Evolutionary conservation across 139 green algal genomes (phyloP), one percentile per base, ranked within the genome.

Genomic region (Coccomyxa sp.): DNA sequence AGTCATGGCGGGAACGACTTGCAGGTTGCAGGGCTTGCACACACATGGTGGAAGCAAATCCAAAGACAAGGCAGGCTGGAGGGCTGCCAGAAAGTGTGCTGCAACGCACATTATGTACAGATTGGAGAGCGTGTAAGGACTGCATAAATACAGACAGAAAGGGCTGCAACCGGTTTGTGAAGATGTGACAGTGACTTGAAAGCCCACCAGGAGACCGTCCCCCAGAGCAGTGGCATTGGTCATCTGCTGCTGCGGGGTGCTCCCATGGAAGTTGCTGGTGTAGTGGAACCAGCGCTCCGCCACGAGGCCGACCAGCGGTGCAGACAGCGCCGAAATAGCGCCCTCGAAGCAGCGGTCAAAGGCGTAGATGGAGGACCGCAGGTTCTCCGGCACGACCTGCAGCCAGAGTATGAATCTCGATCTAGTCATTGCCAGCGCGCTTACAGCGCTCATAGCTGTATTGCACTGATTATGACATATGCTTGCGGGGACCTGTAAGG

Each of bases 301-400:
- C 18, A 90, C 69, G 36, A 88, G 38, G 16, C 86, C 86, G 54
- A 91, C 88, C 27, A 91, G 68, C 9, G 88, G 88, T 0, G 86
- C 77, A 12, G 80, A 85, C 36, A 73, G 76, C 0, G 89, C 82
- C 0, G 84, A 82, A 55, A 88, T 14, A 29, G 70, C 81, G 50
- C 84, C 81, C 70, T 94, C 90, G 69, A 94, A 92, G 70, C 78
- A 91, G 2, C 90, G 74, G 81, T 95, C 91, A 68, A 94, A 95
- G 3, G 87, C 83, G 64, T 92, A 95, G 34, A 95, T 82, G 31
- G 92, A 73, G 27, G 82, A 89, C 34, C 90, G 81, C 80, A 89
- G 77, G 81, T 18, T 79, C 77, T 71, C 64, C 5, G 64, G 64
- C 64, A 71, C 64, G 29, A 71, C 64, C 64, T 71, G 64, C 64